Base-by-base conservation (phyloP, 2,329 filamentous ascomycete species). In the Colletotrichum sp. region DNA sequence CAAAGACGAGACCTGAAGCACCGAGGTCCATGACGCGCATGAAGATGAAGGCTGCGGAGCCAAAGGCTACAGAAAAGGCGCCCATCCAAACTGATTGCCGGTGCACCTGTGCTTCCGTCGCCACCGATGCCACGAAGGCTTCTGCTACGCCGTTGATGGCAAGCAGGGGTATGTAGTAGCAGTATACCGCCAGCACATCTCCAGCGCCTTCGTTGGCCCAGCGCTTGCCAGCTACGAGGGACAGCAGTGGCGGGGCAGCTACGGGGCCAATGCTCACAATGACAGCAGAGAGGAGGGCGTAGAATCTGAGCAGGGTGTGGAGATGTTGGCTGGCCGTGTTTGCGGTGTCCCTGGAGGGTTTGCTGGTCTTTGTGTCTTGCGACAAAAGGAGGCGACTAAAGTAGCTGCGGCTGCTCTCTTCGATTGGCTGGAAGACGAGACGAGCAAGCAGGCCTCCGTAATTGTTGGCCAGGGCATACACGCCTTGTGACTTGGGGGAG, bases 391-490 rank as follows among this genome's bases (percentile, higher is more conserved):
- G 87, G 38, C 93, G 93, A 66, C 95, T 96, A 74, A 98, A 98
- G 80, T 98, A 92, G 80, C 93, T 95, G 51, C 97, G 93, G 76
- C 94, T 96, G 81, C 93, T 96, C 83, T 99, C 97, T 83, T 99
- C 97, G 73, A 99, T 91, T 9, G 97, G 97, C 80, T 98, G 97
- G 82, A 99, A 96, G 65, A 99, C 86, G 76, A 98, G 91, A 5
- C 97, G 91, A 0, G 97, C 97, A 33, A 98, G 86, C 1, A 99
- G 90, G 4, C 96, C 94, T 27, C 97, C 97, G 81, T 97, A 99
- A 83, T 98, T 99, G 78, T 95, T 95, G 66, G 96, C 97, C 7
- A 99, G 89, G 0, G 96, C 95, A 80, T 98, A 99, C 43, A 95
- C 92, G 16, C 97, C 97, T 85, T 98, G 97, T 6, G 96, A 93